Evolutionary conservation across 441 rosid genomes (phyloP).

Genomic region (Populus hybrid): DNA sequence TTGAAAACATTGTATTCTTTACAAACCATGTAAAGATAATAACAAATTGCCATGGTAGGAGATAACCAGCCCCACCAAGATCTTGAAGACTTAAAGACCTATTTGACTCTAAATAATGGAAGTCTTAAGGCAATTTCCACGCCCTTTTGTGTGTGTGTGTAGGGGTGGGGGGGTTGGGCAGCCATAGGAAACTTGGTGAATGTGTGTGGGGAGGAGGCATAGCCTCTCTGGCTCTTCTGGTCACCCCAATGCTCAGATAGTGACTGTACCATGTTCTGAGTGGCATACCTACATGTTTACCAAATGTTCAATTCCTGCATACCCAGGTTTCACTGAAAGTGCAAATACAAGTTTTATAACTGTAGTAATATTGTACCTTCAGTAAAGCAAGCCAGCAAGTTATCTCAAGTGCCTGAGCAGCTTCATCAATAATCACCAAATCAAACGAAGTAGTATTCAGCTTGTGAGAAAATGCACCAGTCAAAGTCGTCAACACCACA

Average conservation of each 20-base stretch:
- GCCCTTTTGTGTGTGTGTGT: too few species aligned
- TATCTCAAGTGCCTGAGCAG: conserved; percentile 98
- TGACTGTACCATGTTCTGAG: background rate
- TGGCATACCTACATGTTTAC: background rate
- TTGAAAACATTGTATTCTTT: conserved; percentile 1
- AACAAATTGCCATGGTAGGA: background rate
- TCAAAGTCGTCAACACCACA: conserved; percentile 82
- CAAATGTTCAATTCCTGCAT: background rate
- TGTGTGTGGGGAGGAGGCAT: background rate
- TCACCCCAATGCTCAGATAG: background rate
- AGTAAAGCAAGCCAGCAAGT: conserved; percentile 93
- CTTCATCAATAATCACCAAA: conserved; percentile 95
- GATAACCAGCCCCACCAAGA: background rate
- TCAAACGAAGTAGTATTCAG: conserved; percentile 72
- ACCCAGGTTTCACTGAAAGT: background rate
- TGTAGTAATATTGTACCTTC: conserved; percentile 41
- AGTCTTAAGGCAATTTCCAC: background rate
- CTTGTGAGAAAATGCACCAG: conserved; percentile 79
- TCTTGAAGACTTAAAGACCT: background rate
- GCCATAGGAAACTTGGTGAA: background rate
- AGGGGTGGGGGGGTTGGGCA: too few species aligned
- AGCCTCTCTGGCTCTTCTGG: background rate
- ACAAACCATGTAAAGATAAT: background rate
- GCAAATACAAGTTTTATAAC: background rate
- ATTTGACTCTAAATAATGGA: background rate